Conservation (phyloP, 2,329 filamentous ascomycete genomes). For the Colletotrichum melonis region DNA sequence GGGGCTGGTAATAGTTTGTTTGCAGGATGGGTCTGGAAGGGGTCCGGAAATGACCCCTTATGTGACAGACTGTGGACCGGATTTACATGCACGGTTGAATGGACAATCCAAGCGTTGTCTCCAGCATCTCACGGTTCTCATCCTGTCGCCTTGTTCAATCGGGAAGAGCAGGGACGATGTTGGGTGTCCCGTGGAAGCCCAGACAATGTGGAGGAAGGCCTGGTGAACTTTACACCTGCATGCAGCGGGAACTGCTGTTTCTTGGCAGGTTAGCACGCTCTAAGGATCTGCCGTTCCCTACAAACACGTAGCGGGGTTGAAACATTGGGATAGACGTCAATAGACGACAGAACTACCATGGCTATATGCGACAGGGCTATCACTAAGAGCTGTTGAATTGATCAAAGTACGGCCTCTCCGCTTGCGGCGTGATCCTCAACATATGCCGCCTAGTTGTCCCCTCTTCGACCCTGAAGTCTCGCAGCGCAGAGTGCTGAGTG, state of each 20-base stretch:
- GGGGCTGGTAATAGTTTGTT: neutral
- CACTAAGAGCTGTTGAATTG: neutral
- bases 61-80: neutral
- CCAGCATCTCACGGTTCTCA: neutral
- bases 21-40: neutral
- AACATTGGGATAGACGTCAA: neutral
- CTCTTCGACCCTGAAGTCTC: constrained; percentile 1
- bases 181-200: neutral
- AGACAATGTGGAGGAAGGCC: neutral
- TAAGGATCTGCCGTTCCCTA: neutral
- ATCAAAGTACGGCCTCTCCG: constrained; percentile 10
- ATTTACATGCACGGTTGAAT: neutral
- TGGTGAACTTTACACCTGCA: neutral
- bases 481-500: neutral
- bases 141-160: neutral
- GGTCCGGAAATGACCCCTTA: neutral
- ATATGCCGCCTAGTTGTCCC: constrained; percentile 8
- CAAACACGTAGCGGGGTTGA: no score
- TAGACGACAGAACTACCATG: no score
- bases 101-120: neutral
- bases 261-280: neutral
- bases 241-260: neutral
- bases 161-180: neutral
- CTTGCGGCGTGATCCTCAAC: constrained; percentile 9
- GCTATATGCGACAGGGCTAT: neutral